Conservation (phyloP, 2,329 filamentous ascomycete genomes). For the Alternaria longipes region DNA sequence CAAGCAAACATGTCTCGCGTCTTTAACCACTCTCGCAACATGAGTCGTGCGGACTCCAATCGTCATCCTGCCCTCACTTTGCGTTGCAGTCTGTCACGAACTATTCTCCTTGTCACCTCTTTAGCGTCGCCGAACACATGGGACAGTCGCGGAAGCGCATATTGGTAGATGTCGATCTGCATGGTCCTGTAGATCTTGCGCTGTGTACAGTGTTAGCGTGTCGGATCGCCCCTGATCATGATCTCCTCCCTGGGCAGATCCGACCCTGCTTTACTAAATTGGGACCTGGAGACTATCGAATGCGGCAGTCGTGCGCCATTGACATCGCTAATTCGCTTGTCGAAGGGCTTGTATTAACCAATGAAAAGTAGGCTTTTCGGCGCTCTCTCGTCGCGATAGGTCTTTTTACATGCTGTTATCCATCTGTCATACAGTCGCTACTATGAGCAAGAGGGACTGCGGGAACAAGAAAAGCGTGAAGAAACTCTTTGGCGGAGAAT, state of each 20-base stretch:
- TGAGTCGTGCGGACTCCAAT: constrained; percentile 10
- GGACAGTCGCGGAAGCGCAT: background rate
- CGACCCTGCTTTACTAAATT: background rate
- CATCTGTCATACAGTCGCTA: background rate
- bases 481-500: background rate
- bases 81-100: background rate
- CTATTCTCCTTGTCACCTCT: background rate
- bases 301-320: background rate
- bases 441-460: background rate
- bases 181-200: background rate
- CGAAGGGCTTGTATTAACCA: background rate
- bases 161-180: constrained; percentile 9
- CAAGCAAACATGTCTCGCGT: background rate
- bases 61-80: background rate
- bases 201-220: background rate
- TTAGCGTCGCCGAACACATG: constrained; percentile 3
- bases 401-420: background rate
- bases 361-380: background rate
- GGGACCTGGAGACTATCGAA: background rate
- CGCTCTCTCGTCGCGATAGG: background rate
- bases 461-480: background rate
- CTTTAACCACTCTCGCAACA: constrained; percentile 3
- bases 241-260: background rate
- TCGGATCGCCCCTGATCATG: background rate
- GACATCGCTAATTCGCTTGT: background rate